Evolutionary conservation across 768 basidiomycete genomes (phyloP), one percentile per base, ranked within the genome.

Genomic region (Gymnopilus junonius): DNA sequence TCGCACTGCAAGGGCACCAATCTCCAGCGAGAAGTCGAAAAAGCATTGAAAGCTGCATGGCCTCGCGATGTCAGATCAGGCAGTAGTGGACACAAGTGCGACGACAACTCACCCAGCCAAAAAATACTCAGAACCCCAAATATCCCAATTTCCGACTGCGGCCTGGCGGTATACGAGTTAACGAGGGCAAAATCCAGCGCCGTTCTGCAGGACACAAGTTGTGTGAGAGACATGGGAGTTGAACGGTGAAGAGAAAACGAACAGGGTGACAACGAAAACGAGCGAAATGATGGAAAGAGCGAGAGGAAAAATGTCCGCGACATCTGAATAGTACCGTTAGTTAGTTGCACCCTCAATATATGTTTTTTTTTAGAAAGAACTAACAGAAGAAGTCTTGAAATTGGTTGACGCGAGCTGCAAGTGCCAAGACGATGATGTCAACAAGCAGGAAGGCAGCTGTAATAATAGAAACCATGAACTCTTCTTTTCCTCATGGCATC

Each of bases 371-470:
- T 15, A 45, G 27, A 46, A 31, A 10, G n/a, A n/a, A 76, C 84
- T 67, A 61, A 87, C 86, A 88, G 76, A 83, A 88, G 72, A 82
- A 89, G 25, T 85, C 83, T 68, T 86, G 83, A 69, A 84, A 87
- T 23, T 74, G 68, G 73, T 87, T 87, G 46, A 89, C 83, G 48
- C 79, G 78, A 17, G 81, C 76, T 0, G 87, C 78, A 55, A 87
- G 78, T 11, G 79, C 85, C 40, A 89, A 75, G 14, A 85, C 84
- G 53, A 84, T 66, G 61, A 84, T 72, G 67, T 85, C 82, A 58
- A 83, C 69, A 32, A 84, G 51, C 54, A 83, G 77, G 61, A 87
- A 73, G 46, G 71, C 69, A 55, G 75, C 85, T 87, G 63, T 15
- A 56, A 42, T n/a, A n/a, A n/a, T n/a, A 32, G 1, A 34, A 53